Conservation (phyloP, 2,329 filamentous ascomycete genomes). For the Pseudogymnoascus sp. region DNA sequence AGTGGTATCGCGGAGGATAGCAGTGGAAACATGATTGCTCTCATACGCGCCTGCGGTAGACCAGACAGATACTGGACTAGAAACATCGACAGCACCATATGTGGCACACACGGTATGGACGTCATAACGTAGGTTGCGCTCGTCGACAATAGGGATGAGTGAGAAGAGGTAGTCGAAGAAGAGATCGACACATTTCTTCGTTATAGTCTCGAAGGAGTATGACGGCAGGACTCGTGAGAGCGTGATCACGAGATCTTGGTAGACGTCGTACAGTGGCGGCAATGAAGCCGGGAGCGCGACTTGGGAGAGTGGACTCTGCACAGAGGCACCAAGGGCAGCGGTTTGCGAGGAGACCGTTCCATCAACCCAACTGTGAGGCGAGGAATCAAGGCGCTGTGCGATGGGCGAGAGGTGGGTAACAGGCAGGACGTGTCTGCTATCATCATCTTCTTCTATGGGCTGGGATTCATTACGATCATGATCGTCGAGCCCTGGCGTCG, state of each 20-base stretch:
- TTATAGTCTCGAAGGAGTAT: conserved; percentile 13
- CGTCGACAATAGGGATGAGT: conserved; percentile 36
- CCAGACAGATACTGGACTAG: conserved; percentile 1
- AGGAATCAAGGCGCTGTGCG: background rate
- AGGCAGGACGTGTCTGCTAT: background rate
- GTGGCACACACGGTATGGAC: conserved; percentile 28
- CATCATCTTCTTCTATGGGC: background rate
- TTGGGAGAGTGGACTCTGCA: background rate
- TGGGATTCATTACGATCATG: background rate
- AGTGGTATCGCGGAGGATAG: background rate
- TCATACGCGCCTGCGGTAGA: background rate
- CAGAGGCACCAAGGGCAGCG: background rate
- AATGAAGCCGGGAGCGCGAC: background rate
- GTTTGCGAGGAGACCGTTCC: background rate
- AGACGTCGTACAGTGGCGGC: conserved; percentile 18
- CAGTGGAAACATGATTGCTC: background rate
- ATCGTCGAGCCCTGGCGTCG: background rate
- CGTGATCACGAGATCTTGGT: conserved; percentile 15
- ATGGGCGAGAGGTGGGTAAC: background rate
- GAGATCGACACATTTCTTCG: conserved; percentile 31
- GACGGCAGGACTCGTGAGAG: conserved; percentile 9
- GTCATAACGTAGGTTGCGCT: conserved; percentile 33
- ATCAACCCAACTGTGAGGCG: background rate
- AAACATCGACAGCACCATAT: background rate
- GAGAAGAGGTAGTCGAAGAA: conserved; percentile 40